Conservation (phyloP, 108 stramenopile species). For the Heterococcus sp. region DNA sequence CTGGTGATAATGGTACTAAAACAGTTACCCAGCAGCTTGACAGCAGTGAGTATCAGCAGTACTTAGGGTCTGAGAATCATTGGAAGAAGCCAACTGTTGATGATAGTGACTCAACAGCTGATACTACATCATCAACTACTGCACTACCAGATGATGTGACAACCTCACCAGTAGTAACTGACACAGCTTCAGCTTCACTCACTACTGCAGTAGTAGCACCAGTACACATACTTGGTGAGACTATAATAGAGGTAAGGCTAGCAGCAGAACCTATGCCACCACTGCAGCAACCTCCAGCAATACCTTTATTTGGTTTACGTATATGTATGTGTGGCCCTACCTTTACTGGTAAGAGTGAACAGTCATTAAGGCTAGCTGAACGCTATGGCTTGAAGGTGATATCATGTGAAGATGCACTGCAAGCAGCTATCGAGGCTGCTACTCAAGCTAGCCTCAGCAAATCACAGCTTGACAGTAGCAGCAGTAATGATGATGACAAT, state of each 20-base stretch:
- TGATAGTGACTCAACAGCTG: too few relatives aligned
- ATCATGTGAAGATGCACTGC: background rate
- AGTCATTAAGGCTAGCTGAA: conserved; percentile 30
- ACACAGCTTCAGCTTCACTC: background rate
- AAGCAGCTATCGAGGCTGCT: background rate
- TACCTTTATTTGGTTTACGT: conserved; percentile 10
- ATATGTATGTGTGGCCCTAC: conserved; percentile 29
- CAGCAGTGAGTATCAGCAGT: too few relatives aligned
- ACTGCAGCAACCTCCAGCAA: conserved; percentile 1
- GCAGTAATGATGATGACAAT: background rate
- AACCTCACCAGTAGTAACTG: background rate
- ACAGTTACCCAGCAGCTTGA: too few relatives aligned
- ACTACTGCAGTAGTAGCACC: background rate
- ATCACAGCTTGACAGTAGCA: background rate
- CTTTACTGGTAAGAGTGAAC: conserved; percentile 31
- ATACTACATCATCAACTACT: too few relatives aligned
- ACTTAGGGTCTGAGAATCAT: too few relatives aligned
- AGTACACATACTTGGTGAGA: conserved; percentile 14
- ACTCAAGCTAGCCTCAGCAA: background rate
- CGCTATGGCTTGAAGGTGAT: conserved; percentile 20
- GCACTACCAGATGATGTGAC: too few relatives aligned
- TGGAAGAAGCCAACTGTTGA: too few relatives aligned
- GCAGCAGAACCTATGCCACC: conserved; percentile 2
- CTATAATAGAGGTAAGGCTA: conserved; percentile 11
- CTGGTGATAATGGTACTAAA: too few relatives aligned